Base-by-base conservation (phyloP, 2,329 filamentous ascomycete species). In the Pestalotiopsis fici region DNA sequence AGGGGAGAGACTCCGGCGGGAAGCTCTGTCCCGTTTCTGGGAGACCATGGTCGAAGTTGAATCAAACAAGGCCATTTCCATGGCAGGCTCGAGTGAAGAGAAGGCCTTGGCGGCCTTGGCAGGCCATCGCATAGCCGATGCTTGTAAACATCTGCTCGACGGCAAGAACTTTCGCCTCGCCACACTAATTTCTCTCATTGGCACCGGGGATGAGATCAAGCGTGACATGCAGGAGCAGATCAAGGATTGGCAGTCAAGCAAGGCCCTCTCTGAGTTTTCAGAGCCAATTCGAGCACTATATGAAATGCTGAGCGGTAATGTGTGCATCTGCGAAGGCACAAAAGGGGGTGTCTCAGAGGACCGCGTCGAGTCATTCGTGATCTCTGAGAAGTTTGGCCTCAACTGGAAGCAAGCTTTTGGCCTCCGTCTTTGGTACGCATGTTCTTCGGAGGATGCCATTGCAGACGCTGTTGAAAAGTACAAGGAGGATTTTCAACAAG, bases 361-460 rank as follows among this genome's bases (percentile, higher is more conserved):
- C 79, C 90, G 92, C 57, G 87, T 91, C 50, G 87, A 90, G 15
- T 91, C 91, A 0, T 97, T 99, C 76, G 86, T 90, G 65, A 93
- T 99, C 71, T 93, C 94, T 1, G 87, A 92, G 73, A 90, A 91
- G 59, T 99, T 98, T 77, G 89, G 89, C 4, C 85, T 99, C 43
- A 93, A 97, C 77, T 99, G 96, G 96, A 91, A 93, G 78, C 95
- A 97, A 76, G 91, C 95, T 0, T 97, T 99, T 78, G 95, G 93
- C 12, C 85, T 99, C 62, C 90, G 95, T 56, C 84, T 99, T 1
- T 98, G 94, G 93, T 99, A 97, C 78, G 91, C 90, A 57, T 92
- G 90, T 54, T 85, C 88, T 2, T 83, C 87, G 39, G 85, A 90
- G 50, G 91, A 94, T 57, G 86, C 89, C 43, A 85, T 98, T 56